Conservation (phyloP, 2,329 filamentous ascomycete species). For the Trichoderma asperellum region DNA sequence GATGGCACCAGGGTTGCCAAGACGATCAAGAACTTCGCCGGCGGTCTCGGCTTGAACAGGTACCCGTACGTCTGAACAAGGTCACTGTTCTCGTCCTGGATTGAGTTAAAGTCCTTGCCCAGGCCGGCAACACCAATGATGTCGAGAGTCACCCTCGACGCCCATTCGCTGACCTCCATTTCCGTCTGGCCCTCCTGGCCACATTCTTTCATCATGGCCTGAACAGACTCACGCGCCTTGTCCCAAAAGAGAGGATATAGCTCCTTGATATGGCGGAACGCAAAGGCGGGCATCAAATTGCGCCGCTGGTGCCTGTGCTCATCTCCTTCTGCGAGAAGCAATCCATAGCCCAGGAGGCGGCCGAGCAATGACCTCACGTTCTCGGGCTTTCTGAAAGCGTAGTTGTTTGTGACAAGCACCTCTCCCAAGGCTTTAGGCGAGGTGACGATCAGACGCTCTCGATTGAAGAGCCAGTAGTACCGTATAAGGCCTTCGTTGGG, state of each 20-base stretch:
- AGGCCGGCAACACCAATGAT: conserved; percentile 76
- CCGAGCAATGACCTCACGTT: conserved; percentile 59
- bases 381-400: conserved; percentile 69
- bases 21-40: conserved; percentile 60
- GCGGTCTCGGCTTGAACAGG: conserved; percentile 57
- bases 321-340: conserved; percentile 85
- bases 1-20: conserved; percentile 65
- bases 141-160: conserved; percentile 70
- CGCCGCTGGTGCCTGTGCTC: conserved; percentile 84
- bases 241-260: conserved; percentile 83
- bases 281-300: conserved; percentile 79
- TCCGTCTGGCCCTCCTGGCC: conserved; percentile 44
- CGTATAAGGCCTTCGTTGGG: conserved; percentile 71
- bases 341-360: conserved; percentile 68
- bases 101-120: conserved; percentile 70
- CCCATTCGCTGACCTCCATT: conserved; percentile 65
- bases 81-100: conserved; percentile 61
- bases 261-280: conserved; percentile 83
- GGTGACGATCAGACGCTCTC: conserved; percentile 64
- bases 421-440: conserved; percentile 70
- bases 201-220: conserved; percentile 57
- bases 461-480: conserved; percentile 65
- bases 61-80: conserved; percentile 61
- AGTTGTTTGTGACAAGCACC: conserved; percentile 68
- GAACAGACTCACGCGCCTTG: conserved; percentile 70